A percentile compares a stretch with the other conserved stretches of the same genome.
These are phyloP conservation scores for Colletotrichum lini DNA, from an alignment of 2,329 filamentous ascomycete species.

Conservation along the genomic window DNA sequence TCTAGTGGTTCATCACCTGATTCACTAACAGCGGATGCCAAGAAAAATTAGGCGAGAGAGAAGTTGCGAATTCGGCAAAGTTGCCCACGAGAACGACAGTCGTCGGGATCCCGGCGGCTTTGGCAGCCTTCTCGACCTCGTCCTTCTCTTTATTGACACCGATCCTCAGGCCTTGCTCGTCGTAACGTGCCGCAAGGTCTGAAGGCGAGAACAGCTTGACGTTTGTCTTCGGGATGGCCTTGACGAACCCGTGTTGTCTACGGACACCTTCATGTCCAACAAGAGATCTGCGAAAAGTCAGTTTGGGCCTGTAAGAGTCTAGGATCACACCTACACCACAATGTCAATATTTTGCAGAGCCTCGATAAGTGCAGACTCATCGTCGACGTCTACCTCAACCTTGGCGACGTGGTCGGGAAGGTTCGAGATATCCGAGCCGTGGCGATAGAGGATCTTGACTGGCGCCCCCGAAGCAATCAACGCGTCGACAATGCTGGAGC, in stretches of 20 bases:
- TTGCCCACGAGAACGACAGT: constrained; percentile 45
- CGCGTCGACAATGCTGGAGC: constrained; percentile 46
- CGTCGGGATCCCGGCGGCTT: constrained; percentile 45
- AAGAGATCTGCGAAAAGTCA: constrained; percentile 40
- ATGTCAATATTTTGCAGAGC: constrained; percentile 35
- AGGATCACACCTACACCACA: constrained; percentile 10
- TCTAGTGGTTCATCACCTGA: too few species aligned
- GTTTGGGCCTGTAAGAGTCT: neutral
- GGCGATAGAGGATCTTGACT: constrained; percentile 46
- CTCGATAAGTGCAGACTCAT: constrained; percentile 12
- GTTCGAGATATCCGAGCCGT: constrained; percentile 46
- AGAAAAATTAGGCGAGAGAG: too few species aligned
- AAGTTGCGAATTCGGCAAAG: constrained; percentile 49
- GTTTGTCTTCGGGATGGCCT: constrained; percentile 47
- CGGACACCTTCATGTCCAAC: constrained; percentile 44
- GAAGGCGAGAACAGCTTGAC: constrained; percentile 50
- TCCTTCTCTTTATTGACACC: constrained; percentile 45
- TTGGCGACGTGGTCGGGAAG: constrained; percentile 34
- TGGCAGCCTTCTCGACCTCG: constrained; percentile 46
- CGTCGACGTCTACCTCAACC: constrained; percentile 28
- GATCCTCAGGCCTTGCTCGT: constrained; percentile 46
- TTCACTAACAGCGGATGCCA: too few species aligned
- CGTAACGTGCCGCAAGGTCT: constrained; percentile 45
- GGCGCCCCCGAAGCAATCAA: constrained; percentile 47
- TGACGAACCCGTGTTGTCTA: constrained; percentile 47